These are phyloP conservation scores for Sequoia sempervirens DNA, from an alignment of 75 land plant genomes.

Conservation along the genomic window DNA sequence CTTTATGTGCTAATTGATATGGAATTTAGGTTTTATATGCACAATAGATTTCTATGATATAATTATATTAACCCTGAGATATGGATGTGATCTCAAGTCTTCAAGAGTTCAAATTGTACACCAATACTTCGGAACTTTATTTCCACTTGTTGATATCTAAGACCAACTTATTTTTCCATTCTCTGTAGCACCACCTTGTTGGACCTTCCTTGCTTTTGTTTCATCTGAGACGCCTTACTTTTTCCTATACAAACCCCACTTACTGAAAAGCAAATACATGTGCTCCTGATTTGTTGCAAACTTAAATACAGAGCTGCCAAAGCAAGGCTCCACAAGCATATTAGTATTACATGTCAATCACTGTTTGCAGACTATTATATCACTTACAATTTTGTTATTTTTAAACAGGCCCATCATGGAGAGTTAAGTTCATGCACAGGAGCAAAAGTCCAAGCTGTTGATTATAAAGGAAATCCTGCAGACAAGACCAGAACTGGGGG, in stretches of 20 bases:
- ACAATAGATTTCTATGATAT: too few relatives aligned
- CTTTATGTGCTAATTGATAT: neutral
- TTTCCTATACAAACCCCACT: neutral
- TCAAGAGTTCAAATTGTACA: neutral
- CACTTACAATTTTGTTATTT: neutral
- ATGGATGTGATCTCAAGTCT: neutral
- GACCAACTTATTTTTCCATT: neutral
- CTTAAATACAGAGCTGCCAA: neutral
- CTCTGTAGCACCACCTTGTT: neutral
- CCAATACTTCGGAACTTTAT: neutral
- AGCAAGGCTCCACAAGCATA: neutral
- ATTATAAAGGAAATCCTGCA: slow-evolving; percentile 65
- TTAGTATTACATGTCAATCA: neutral
- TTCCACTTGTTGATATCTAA: neutral
- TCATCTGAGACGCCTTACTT: neutral
- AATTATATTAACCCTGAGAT: neutral
- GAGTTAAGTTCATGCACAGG: neutral
- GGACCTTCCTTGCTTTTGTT: neutral
- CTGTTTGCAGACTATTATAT: neutral
- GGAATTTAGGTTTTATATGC: neutral
- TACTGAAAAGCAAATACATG: neutral
- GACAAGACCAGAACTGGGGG: slow-evolving; percentile 65
- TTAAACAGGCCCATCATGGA: slow-evolving; percentile 1
- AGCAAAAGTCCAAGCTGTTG: slow-evolving; percentile 40
- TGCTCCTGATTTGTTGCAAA: neutral